Base-by-base conservation (phyloP, 2,329 filamentous ascomycete species). In the Aspergillus sp. region DNA sequence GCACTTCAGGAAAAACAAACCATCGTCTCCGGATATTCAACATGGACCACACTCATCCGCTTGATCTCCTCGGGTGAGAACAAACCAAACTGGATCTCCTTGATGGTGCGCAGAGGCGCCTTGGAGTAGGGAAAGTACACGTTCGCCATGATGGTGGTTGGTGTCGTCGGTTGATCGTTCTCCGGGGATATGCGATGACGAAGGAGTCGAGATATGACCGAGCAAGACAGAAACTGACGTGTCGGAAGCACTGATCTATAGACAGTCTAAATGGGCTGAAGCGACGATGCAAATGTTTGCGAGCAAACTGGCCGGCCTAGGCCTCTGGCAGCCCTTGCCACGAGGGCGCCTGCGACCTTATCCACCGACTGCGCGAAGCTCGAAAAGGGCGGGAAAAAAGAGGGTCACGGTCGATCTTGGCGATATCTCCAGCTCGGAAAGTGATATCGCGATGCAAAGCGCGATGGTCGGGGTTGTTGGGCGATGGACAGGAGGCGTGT, bases 11-110 rank as follows among this genome's bases (percentile, higher is more conserved):
- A 52, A 62, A 49, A 50, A 73, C 80, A 63, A 72, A 84, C 83
- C 95, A 99, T 97, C 27, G 95, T 98, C 83, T 99, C 95, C n/a
- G 95, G 93, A 75, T 97, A 98, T 77, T 95, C 86, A 76, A 99
- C 94, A 77, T 96, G 91, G 70, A 89, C 90, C 65, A 98, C 94
- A 80, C 93, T 97, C 92, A 98, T 96, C 73, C 90, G 93, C 84
- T 99, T 98, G 80, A 98, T 96, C 83, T 99, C 96, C 77, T 99
- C 95, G 25, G 95, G 95, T 38, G 95, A 96, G 79, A 99, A 87
- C 75, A 99, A 86, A 75, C 95, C 95, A 76, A 99, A 99, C 84
- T 99, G 96, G 72, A 99, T 96, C 85, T 99, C 96, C 85, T 97
- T 90, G 73, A 99, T 93, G 68, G 90, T 96, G 84, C 95, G 94